Conservation (phyloP, 1,284 basidiomycete genomes). For the Singerocomus inundabilis region DNA sequence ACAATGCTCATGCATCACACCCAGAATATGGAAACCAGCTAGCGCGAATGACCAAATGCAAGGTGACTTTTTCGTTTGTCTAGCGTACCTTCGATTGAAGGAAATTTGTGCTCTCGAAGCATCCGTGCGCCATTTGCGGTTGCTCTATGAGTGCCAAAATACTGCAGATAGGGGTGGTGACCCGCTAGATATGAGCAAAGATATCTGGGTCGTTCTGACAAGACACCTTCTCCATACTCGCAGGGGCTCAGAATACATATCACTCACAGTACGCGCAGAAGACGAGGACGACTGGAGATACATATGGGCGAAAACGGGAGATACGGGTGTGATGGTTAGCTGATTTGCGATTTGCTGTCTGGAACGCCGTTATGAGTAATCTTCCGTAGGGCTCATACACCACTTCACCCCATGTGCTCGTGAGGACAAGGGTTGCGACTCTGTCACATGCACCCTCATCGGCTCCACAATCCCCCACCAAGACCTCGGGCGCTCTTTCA, state of each 20-base stretch:
- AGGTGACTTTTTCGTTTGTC: constrained; percentile 15
- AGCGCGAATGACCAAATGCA: constrained; percentile 19
- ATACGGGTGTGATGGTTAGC: constrained; percentile 39
- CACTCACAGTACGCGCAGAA: constrained; percentile 59
- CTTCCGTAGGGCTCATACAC: constrained; percentile 65
- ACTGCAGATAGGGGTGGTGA: background rate
- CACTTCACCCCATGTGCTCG: constrained; percentile 75
- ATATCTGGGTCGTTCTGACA: constrained; percentile 80
- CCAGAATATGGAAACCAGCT: constrained; percentile 56
- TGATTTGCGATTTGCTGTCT: constrained; percentile 1
- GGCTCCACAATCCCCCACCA: background rate
- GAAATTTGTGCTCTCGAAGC: constrained; percentile 16
- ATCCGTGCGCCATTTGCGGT: constrained; percentile 37
- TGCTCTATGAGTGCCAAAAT: constrained; percentile 30
- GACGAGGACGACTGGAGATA: constrained; percentile 32
- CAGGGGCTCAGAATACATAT: constrained; percentile 65
- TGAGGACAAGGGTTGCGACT: constrained; percentile 32
- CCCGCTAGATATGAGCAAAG: constrained; percentile 14
- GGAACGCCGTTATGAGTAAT: constrained; percentile 5
- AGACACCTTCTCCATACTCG: constrained; percentile 68
- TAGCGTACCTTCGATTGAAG: constrained; percentile 5
- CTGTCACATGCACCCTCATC: background rate
- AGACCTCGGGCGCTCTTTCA: constrained; percentile 43
- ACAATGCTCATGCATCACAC: constrained; percentile 4
- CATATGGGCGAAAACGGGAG: constrained; percentile 23